Conservation (phyloP, 2,329 filamentous ascomycete species). For the Trichoderma arundinaceum region DNA sequence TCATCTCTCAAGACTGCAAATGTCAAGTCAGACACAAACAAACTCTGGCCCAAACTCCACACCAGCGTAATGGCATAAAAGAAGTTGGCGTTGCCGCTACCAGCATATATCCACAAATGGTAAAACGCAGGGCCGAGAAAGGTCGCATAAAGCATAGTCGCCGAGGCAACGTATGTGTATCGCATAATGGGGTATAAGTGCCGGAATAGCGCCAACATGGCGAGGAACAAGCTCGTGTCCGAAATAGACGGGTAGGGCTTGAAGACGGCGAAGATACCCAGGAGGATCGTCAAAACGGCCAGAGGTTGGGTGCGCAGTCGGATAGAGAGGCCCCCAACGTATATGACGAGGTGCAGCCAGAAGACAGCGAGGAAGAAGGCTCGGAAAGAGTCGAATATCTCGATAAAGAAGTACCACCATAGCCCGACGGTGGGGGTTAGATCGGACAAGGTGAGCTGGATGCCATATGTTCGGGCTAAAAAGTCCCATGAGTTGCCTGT, state of each 20-base stretch:
- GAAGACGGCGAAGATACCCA: slow-evolving; percentile 92
- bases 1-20: slow-evolving; percentile 92
- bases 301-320: slow-evolving; percentile 85
- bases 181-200: slow-evolving; percentile 93
- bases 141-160: slow-evolving; percentile 83
- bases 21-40: slow-evolving; percentile 84
- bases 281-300: slow-evolving; percentile 80
- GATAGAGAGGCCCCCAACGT: slow-evolving; percentile 84
- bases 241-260: slow-evolving; percentile 95
- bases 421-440: slow-evolving; percentile 93
- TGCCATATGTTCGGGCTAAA: slow-evolving; percentile 85
- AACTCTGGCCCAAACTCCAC: slow-evolving; percentile 88
- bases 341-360: slow-evolving; percentile 91
- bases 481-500: slow-evolving; percentile 86
- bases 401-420: slow-evolving; percentile 99
- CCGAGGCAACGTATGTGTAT: slow-evolving; percentile 85
- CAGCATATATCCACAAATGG: slow-evolving; percentile 96
- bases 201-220: slow-evolving; percentile 81
- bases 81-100: slow-evolving; percentile 97
- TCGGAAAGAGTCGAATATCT: slow-evolving; percentile 98
- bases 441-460: slow-evolving; percentile 88
- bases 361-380: slow-evolving; percentile 98
- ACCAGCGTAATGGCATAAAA: slow-evolving; percentile 99
- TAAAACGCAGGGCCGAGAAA: slow-evolving; percentile 95
- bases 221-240: slow-evolving; percentile 85